Conservation (phyloP, 2,329 filamentous ascomycete species). For the Sclerotinia glacialis region DNA sequence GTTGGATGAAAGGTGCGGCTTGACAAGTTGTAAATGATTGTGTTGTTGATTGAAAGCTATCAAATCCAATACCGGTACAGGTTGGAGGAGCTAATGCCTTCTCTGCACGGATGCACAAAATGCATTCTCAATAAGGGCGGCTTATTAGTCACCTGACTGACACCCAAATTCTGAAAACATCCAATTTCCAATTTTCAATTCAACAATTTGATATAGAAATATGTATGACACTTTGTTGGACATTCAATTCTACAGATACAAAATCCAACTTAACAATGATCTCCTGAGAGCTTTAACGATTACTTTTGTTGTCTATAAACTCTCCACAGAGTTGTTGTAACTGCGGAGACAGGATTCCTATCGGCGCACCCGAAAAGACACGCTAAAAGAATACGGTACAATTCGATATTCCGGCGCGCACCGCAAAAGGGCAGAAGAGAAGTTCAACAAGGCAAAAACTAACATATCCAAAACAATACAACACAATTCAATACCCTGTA, state of each 20-base stretch:
- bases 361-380: conserved; percentile 18
- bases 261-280: too few species aligned
- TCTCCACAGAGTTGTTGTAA: conserved; percentile 2
- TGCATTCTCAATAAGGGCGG: not conserved
- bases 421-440: conserved; percentile 14
- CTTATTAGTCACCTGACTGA: not conserved
- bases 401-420: conserved; percentile 13
- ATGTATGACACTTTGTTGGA: not conserved
- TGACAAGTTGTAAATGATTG: conserved; percentile 24
- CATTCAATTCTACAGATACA: not conserved
- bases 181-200: too few species aligned
- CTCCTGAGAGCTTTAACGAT: too few species aligned
- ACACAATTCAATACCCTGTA: not conserved
- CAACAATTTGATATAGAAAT: not conserved
- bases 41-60: conserved; percentile 16
- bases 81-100: conserved; percentile 9
- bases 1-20: conserved; percentile 20
- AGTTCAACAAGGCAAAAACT: conserved; percentile 9
- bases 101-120: conserved; percentile 3
- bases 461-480: conserved; percentile 4
- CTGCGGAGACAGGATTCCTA: conserved; percentile 7
- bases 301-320: not conserved
- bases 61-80: conserved; percentile 4
- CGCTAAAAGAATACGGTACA: conserved; percentile 19
- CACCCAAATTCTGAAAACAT: not conserved